Conservation (phyloP, 495 filamentous ascomycete species). For the Trichoderma erinaceum region DNA sequence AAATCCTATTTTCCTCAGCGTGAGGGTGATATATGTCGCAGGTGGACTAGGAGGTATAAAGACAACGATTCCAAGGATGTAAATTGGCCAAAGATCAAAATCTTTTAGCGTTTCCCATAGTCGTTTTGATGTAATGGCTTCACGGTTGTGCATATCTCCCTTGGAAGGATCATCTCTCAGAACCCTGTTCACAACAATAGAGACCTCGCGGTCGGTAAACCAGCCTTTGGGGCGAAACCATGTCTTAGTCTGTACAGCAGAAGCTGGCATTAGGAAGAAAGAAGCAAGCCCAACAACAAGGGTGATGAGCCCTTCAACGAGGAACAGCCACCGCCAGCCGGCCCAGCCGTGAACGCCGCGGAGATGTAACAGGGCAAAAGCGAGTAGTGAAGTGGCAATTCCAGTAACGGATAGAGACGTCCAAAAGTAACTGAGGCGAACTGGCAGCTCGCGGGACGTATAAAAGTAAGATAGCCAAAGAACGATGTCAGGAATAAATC, state of each 20-base stretch:
- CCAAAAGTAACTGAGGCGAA: constrained; percentile 64
- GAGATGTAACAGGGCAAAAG: constrained; percentile 66
- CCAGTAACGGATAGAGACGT: constrained; percentile 48
- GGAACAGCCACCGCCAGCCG: constrained; percentile 64
- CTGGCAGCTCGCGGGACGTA: constrained; percentile 56
- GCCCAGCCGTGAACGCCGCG: constrained; percentile 49
- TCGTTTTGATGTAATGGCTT: constrained; percentile 52
- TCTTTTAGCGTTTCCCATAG: constrained; percentile 58
- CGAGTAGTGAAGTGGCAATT: constrained; percentile 59
- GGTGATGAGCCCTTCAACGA: constrained; percentile 42
- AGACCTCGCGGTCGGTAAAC: constrained; percentile 61
- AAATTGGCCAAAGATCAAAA: constrained; percentile 71
- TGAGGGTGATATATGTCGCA: constrained; percentile 57
- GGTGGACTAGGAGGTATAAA: constrained; percentile 53
- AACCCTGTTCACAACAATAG: constrained; percentile 54
- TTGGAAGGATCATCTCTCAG: constrained; percentile 51
- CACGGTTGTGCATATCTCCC: constrained; percentile 53
- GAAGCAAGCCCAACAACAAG: constrained; percentile 58
- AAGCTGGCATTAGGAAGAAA: constrained; percentile 63
- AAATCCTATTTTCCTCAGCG: constrained; percentile 56
- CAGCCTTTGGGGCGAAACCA: constrained; percentile 67
- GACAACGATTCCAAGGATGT: constrained; percentile 55
- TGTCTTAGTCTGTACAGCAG: constrained; percentile 63
- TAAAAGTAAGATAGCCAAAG: constrained; percentile 67
- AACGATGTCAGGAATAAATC: constrained; percentile 30